Percentiles rank a stretch among this genome's conserved stretches.
These are phyloP conservation scores for Diaporthe batatas DNA, from an alignment of 2,329 filamentous ascomycete species.

Conservation along the genomic window DNA sequence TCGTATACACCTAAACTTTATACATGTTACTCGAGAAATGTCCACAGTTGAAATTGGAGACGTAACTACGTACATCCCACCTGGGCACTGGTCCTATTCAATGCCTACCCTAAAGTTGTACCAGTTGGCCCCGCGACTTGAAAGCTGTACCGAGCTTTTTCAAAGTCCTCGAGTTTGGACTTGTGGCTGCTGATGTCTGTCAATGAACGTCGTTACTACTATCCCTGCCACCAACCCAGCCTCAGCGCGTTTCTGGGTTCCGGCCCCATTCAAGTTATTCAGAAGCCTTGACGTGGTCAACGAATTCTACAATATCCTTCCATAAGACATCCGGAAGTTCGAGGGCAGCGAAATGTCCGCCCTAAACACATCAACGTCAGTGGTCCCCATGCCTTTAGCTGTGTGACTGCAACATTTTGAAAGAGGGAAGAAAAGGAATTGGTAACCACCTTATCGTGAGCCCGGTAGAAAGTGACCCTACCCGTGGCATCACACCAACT, in stretches of 20 bases:
- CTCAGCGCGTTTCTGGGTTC: too few relatives aligned
- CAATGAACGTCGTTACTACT: neutral
- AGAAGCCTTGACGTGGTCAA: neutral
- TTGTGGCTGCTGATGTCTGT: neutral
- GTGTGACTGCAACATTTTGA: neutral
- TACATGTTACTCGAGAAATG: too few relatives aligned
- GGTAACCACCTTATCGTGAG: neutral
- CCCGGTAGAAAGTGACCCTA: neutral
- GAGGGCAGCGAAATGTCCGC: slow-evolving; percentile 3
- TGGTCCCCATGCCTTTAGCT: neutral
- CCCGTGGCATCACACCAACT: slow-evolving; percentile 3
- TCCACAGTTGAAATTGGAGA: too few relatives aligned
- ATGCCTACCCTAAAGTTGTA: too few relatives aligned
- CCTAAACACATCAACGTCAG: neutral
- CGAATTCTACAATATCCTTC: slow-evolving; percentile 5
- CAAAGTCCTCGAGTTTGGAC: too few relatives aligned
- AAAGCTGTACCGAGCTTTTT: too few relatives aligned
- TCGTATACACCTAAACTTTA: too few relatives aligned
- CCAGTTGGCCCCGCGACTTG: too few relatives aligned
- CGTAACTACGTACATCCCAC: too few relatives aligned
- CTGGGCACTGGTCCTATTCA: too few relatives aligned
- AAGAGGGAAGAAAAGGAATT: neutral
- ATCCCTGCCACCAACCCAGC: neutral
- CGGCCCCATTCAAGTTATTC: neutral
- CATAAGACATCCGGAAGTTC: neutral